Evolutionary conservation across 352 stramenopile genomes (phyloP), one percentile per base, ranked within the genome.

Genomic region (Elongisporangium prolatum): DNA sequence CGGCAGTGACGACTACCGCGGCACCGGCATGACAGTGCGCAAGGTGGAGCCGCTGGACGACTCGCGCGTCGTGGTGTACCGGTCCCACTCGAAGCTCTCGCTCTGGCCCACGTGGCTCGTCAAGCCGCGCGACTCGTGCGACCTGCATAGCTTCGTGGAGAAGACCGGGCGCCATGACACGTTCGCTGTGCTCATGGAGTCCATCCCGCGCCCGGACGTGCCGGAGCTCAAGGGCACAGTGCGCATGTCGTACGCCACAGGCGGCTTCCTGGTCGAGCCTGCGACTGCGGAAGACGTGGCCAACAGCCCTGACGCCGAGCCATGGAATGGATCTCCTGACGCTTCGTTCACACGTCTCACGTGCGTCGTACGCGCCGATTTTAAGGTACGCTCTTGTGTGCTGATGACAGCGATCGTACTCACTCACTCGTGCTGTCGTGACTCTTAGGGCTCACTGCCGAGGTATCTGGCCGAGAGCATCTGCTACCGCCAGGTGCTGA

Each of bases 31-130:
- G 28, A 73, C 57, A 11, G 60, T 88, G 10, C 64, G 71, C 28
- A 72, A 72, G 52, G 80, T 91, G 5, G 82, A 91, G 72, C 79
- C 82, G 14, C 51, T 91, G 38, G 78, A 88, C 69, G 80, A 89
- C 0, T 74, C 66, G 1, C 75, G 75, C 16, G 67, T 79, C n/a
- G 74, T 92, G 48, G 57, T 92, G 48, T 89, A 92, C 37, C 72
- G 74, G 54, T 72, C 77, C n/a, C 78, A 87, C 56, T 71, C 69
- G 5, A 85, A 87, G 59, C 60, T 92, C 13, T 92, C 82, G 11
- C 65, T 86, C n/a, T 92, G 82, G 82, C 82, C 82, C 21, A 72
- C 77, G 21, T 92, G 82, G 82, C 65, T 92, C 17, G 82, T 92
- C 25, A 92, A 89, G 40, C 82, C 82, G 21, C 77, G 82, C 13